These are phyloP conservation scores for Mycena vulgaris DNA, from an alignment of 768 basidiomycete genomes.

Conservation along the genomic window DNA sequence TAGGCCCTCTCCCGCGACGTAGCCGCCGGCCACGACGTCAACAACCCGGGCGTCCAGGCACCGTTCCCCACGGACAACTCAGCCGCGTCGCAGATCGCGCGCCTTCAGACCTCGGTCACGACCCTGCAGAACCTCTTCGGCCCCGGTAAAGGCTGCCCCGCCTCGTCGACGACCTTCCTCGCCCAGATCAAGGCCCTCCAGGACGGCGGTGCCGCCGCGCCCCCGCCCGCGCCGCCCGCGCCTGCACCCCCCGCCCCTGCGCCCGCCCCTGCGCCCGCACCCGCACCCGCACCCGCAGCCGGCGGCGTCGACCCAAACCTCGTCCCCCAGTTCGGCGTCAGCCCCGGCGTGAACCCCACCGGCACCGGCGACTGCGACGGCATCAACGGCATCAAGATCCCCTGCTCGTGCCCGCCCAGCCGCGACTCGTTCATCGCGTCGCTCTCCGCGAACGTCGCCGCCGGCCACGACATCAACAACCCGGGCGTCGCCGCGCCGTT, in stretches of 20 bases:
- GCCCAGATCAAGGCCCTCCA: conserved; percentile 16
- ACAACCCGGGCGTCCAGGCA: conserved; percentile 73
- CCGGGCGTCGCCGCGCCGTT: conserved; percentile 72
- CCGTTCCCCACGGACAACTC: conserved; percentile 77
- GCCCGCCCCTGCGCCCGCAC: neutral
- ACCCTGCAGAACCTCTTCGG: conserved; percentile 83
- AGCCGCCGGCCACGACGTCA: conserved; percentile 72
- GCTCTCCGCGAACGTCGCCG: conserved; percentile 70
- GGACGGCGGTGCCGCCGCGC: neutral
- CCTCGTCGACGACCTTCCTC: conserved; percentile 70
- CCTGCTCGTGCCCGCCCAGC: conserved; percentile 76
- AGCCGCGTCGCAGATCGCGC: conserved; percentile 64
- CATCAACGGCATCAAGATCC: conserved; percentile 67
- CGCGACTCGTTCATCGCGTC: conserved; percentile 65
- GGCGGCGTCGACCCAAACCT: conserved; percentile 55
- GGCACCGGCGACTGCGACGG: conserved; percentile 73
- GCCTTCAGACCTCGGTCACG: conserved; percentile 72
- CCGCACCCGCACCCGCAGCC: conserved; percentile 1
- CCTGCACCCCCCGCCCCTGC: neutral
- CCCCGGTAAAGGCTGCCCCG: conserved; percentile 78
- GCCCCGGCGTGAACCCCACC: conserved; percentile 14
- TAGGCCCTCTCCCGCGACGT: conserved; percentile 68
- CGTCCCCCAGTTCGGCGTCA: conserved; percentile 33
- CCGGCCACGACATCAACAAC: conserved; percentile 77
- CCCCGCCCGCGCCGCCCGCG: neutral